Conservation (phyloP, 257 asterid species). For the Galeopsis tetrahit region DNA sequence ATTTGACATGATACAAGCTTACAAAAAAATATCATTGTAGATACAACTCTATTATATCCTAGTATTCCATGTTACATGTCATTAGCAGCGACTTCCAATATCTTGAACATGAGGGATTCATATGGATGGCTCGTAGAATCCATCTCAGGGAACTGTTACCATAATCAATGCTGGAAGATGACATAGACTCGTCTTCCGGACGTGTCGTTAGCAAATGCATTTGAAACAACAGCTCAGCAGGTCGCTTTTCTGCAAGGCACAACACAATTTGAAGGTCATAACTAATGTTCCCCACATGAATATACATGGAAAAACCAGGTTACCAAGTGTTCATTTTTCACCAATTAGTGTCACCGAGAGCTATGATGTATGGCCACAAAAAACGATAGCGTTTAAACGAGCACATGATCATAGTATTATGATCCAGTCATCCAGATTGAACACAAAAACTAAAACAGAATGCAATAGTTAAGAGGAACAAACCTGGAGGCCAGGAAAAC, state of each 20-base stretch:
- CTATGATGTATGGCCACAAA: neutral
- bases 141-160: conserved; percentile 48
- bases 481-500: conserved; percentile 92
- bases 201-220: conserved; percentile 72
- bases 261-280: neutral
- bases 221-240: conserved; percentile 90
- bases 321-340: neutral
- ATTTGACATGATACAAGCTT: neutral
- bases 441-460: conserved; percentile 1
- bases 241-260: conserved; percentile 62
- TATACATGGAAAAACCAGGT: too few relatives aligned
- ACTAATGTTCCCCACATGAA: too few relatives aligned
- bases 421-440: too few relatives aligned
- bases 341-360: neutral
- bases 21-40: neutral
- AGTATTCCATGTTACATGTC: conserved; percentile 15
- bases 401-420: too few relatives aligned
- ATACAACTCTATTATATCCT: neutral
- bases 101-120: conserved; percentile 81
- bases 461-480: conserved; percentile 19
- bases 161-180: conserved; percentile 34
- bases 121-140: conserved; percentile 80
- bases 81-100: conserved; percentile 79
- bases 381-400: too few relatives aligned
- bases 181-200: conserved; percentile 32